Evolutionary conservation across 192 early-diverging fungal species (phyloP), one percentile per base, ranked within the genome.

Genomic region (Chytriomyces hyalinus): DNA sequence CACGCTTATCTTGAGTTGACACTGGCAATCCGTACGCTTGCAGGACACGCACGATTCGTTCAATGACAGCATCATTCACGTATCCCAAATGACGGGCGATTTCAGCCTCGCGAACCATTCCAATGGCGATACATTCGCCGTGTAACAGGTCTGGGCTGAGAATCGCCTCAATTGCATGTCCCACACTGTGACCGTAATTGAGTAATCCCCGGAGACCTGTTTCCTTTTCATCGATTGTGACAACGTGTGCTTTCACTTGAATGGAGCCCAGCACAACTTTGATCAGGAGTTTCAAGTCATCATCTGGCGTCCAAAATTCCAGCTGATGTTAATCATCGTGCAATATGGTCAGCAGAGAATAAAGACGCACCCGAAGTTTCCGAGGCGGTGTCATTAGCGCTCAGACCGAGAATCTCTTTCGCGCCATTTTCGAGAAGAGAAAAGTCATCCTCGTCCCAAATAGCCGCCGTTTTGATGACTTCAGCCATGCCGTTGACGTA

Each of bases 401-500:
- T 83, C 48, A 87, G 64, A 13, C 89, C 86, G 17, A 93, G 87
- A 59, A 99, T 91, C 47, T 91, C 90, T 60, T 92, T 93, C 8
- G 92, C 90, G 65, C 93, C 85, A 74, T 92, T 92, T 83, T 99
- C 97, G 5, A 98, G 89, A 60, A 94, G 86, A 5, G 89, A 87
- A 85, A 99, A 99, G 85, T 98, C 96, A 62, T 87, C 83, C 61
- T 93, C 89, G 65, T 83, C 86, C 92, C 92, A 96, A 81, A 99
- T 96, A 24, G 96, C 95, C 3, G 96, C 96, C 1, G 96, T 98
- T 87, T 98, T 98, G 80, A 99, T 93, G 13, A 99, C 92, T 82
- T 99, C 97, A 5, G 95, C 97, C 92, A 99, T 93, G 10, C 96
- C 97, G 82, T 98, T 98, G 6, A 92, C 87, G 83, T 98, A 97